These are phyloP conservation scores for Anisodus acutangulus DNA, from an alignment of 257 asterid species.

Conservation along the genomic window DNA sequence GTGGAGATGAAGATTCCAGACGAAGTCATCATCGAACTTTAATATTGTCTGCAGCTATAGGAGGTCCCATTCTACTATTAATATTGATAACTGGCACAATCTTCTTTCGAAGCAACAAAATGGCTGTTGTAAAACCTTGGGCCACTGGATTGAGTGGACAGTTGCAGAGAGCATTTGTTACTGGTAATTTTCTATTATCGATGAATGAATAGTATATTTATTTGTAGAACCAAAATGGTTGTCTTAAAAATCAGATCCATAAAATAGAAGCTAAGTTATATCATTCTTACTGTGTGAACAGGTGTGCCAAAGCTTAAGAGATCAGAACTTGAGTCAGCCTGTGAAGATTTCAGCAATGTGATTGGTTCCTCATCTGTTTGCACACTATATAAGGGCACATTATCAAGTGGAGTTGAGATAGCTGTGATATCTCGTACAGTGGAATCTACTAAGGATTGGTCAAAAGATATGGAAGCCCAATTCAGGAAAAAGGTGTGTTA, in stretches of 20 bases:
- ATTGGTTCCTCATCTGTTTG: conserved; percentile 69
- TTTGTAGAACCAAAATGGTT: not conserved
- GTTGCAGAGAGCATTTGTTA: conserved; percentile 82
- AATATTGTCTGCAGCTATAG: conserved; percentile 51
- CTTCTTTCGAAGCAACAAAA: conserved; percentile 54
- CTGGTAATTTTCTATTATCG: conserved; percentile 51
- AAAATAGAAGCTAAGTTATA: not conserved
- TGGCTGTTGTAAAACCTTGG: conserved; percentile 90
- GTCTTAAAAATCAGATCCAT: not conserved
- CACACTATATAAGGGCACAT: conserved; percentile 77
- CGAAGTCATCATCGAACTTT: conserved; percentile 32
- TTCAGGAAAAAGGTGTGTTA: conserved; percentile 73
- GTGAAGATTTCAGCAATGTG: conserved; percentile 94
- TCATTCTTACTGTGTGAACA: conserved; percentile 27
- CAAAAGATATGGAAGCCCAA: conserved; percentile 63
- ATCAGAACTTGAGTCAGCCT: conserved; percentile 78
- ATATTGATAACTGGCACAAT: conserved; percentile 39
- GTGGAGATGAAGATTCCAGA: conserved; percentile 4
- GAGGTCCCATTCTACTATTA: conserved; percentile 60
- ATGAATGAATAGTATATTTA: not conserved
- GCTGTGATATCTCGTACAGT: conserved; percentile 72
- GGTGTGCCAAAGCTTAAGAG: conserved; percentile 90
- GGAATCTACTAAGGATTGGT: conserved; percentile 74
- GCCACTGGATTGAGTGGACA: conserved; percentile 93
- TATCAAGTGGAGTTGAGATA: conserved; percentile 91